Conservation (phyloP, 345 rosid species). For the Eucalyptus sp. region DNA sequence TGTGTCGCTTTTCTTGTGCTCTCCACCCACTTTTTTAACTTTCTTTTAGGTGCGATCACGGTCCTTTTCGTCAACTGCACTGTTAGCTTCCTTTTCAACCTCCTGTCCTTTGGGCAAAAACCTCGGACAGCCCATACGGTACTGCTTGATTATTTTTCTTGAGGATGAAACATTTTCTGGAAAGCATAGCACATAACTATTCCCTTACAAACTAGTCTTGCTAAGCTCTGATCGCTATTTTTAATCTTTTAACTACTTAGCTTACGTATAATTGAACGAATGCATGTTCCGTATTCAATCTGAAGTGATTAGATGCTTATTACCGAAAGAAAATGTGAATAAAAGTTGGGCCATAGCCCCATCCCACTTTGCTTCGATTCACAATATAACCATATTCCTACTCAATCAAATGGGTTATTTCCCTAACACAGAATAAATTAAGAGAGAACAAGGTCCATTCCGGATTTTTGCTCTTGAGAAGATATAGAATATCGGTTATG, state of each 20-base stretch:
- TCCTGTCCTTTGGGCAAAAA: neutral
- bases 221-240: neutral
- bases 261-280: neutral
- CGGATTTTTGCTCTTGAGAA: neutral
- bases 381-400: neutral
- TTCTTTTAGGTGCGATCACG: constrained; percentile 41
- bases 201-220: neutral
- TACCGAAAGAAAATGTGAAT: neutral
- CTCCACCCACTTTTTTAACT: constrained; percentile 62
- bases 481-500: neutral
- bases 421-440: neutral
- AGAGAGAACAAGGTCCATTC: neutral
- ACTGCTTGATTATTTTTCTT: neutral
- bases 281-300: neutral
- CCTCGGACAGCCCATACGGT: neutral
- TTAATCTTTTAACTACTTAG: neutral
- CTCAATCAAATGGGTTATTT: neutral
- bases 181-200: neutral
- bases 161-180: neutral
- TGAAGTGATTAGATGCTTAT: neutral
- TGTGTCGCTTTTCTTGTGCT: constrained; percentile 40
- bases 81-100: neutral
- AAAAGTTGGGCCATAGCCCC: neutral
- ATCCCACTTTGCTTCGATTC: neutral
- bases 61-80: constrained; percentile 41